phyloP scores from a whole-genome alignment of 208 protist species.

The Leptomonas pyrrhocoris region DNA sequence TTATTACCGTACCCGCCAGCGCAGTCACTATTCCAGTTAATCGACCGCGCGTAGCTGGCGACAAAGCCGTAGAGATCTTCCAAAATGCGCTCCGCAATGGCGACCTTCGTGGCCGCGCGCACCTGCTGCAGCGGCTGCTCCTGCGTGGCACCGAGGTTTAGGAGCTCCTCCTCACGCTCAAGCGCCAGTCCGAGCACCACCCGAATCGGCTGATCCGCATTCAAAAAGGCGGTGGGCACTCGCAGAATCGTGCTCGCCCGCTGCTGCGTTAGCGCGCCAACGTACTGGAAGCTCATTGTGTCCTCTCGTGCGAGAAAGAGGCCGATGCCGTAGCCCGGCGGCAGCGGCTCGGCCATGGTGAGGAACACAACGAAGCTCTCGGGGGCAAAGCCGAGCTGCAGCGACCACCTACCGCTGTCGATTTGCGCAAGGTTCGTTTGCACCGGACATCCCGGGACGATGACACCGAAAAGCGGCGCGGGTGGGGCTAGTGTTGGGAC shows the following conservation, averaged over 20 bases:
- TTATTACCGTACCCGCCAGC: neutral
- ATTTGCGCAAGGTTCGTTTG: conserved; percentile 47
- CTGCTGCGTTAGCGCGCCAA: conserved; percentile 64
- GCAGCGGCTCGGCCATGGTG: conserved; percentile 48
- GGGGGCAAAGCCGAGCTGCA: conserved; percentile 51
- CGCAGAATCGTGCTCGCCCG: conserved; percentile 61
- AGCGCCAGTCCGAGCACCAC: conserved; percentile 69
- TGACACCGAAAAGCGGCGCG: conserved; percentile 48
- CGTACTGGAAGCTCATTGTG: conserved; percentile 60
- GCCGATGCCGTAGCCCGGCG: conserved; percentile 43
- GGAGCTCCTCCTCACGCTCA: conserved; percentile 54
- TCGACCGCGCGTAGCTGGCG: conserved; percentile 53
- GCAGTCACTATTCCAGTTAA: conserved; percentile 16
- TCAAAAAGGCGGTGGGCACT: conserved; percentile 46
- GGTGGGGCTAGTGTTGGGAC: neutral
- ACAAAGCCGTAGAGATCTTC: conserved; percentile 81
- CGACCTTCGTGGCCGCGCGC: conserved; percentile 57
- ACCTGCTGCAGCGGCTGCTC: conserved; percentile 51
- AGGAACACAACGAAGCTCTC: conserved; percentile 76
- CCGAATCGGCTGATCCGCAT: conserved; percentile 28
- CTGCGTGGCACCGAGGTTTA: conserved; percentile 54
- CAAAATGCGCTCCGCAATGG: conserved; percentile 69
- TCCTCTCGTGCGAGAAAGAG: conserved; percentile 69
- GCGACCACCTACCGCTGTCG: conserved; percentile 52
- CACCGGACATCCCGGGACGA: conserved; percentile 70